These are phyloP conservation scores for Erodium texanum DNA, from an alignment of 441 rosid genomes.

Conservation along the genomic window DNA sequence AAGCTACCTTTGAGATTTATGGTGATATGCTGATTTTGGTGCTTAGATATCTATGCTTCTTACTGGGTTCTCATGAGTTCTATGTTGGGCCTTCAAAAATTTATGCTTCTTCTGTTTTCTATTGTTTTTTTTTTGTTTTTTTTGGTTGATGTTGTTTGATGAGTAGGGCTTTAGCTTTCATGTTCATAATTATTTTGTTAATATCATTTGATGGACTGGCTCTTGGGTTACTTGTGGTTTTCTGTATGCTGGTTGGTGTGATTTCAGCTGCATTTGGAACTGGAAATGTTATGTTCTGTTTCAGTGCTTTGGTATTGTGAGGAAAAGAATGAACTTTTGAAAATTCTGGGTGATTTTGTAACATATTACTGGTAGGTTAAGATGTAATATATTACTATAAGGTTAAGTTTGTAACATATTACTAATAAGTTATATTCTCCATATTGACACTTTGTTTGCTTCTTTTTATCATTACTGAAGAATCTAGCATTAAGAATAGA, in stretches of 20 bases:
- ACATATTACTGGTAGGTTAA: too few species aligned
- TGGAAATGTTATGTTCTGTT: not conserved
- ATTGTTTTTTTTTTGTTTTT: too few species aligned
- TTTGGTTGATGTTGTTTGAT: not conserved
- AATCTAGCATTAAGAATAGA: slow-evolving; percentile 27
- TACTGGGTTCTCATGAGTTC: not conserved
- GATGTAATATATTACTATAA: too few species aligned
- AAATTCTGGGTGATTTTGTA: not conserved
- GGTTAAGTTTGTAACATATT: too few species aligned
- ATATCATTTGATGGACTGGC: not conserved
- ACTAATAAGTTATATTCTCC: not conserved
- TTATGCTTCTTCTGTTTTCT: too few species aligned
- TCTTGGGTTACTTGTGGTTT: not conserved
- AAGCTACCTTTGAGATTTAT: not conserved
- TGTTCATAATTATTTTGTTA: not conserved
- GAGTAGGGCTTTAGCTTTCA: not conserved
- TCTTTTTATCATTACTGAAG: slow-evolving; percentile 17
- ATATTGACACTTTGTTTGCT: slow-evolving; percentile 4
- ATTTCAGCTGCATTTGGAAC: not conserved
- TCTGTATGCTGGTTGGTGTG: not conserved
- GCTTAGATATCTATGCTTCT: not conserved
- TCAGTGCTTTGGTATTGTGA: not conserved
- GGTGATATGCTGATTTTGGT: not conserved
- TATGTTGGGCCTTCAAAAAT: not conserved
- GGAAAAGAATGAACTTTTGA: not conserved